Base-by-base conservation (phyloP, 768 basidiomycete genomes). In the Pholiota molesta region DNA sequence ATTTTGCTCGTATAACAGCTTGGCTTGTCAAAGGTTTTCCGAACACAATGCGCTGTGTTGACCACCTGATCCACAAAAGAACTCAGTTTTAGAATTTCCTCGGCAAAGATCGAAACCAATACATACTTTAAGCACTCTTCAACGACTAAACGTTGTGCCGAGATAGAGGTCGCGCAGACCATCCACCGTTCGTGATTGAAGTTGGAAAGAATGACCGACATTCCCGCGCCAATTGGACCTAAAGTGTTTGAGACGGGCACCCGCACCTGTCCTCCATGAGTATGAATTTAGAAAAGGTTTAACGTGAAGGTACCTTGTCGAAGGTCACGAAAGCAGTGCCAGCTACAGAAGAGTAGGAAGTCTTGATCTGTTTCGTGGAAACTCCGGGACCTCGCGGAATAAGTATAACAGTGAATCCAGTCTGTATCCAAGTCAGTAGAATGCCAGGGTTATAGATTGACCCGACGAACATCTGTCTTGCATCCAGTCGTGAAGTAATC, bases 121-220 rank as follows among this genome's bases (percentile, higher is more conserved):
- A 35, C 31, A 51, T 64, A 91, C 89, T 95, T 95, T 67, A 97
- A 77, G 70, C 91, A 94, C 74, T 97, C 95, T 71, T 97, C 95
- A 17, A 96, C 91, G 47, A 92, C 81, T 23, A 89, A 74, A 44
- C 95, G 83, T 67, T 96, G 94, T 37, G 90, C 85, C 44, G 89
- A 79, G 62, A 92, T 81, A 54, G 87, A 88, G 51, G 85, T 86
- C 57, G 82, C 83, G 31, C 83, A 83, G 59, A 94, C 90, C 89
- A 94, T 92, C 92, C 92, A 94, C 56, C 93, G 85, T 69, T 94
- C 93, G 70, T 94, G 92, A 70, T 95, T 94, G 74, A 94, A 94
- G 76, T 94, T 94, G 71, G 84, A 89, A 21, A 96, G 78, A 59
- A 92, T 91, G 62, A 92, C 87, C 55, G 86, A 83, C 80, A 98